phyloP scores from a whole-genome alignment of 768 basidiomycete species.

The Trametes elegans region DNA sequence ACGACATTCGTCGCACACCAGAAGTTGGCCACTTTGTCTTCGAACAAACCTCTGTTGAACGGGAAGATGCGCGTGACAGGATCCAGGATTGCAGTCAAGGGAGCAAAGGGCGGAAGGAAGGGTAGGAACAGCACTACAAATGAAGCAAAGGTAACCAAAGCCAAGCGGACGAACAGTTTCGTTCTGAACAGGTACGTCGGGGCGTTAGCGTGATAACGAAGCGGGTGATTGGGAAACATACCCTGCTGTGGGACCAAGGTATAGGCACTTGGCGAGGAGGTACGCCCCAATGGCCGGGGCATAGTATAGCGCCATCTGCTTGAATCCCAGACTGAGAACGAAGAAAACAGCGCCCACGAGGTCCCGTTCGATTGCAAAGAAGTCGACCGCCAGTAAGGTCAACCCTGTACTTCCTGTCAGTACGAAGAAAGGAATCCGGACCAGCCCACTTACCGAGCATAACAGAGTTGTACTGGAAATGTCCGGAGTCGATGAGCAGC shows the following conservation, averaged over 20 bases:
- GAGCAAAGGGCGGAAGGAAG: slow-evolving; percentile 69
- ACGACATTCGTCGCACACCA: slow-evolving; percentile 93
- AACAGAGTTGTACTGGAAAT: slow-evolving; percentile 94
- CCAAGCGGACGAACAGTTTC: slow-evolving; percentile 66
- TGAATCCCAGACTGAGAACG: slow-evolving; percentile 84
- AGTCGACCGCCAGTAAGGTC: slow-evolving; percentile 64
- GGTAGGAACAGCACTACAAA: slow-evolving; percentile 76
- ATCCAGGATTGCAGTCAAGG: slow-evolving; percentile 46
- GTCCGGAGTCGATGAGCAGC: slow-evolving; percentile 85
- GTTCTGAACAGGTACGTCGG: slow-evolving; percentile 18
- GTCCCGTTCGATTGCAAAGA: slow-evolving; percentile 69
- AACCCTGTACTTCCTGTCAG: slow-evolving; percentile 45
- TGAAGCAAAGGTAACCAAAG: slow-evolving; percentile 53
- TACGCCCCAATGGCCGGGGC: slow-evolving; percentile 91
- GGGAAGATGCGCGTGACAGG: slow-evolving; percentile 86
- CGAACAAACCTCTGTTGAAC: slow-evolving; percentile 85
- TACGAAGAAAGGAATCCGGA: background rate
- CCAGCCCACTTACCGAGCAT: slow-evolving; percentile 68
- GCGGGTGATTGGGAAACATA: slow-evolving; percentile 35
- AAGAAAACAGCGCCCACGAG: slow-evolving; percentile 76
- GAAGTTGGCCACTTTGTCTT: slow-evolving; percentile 96
- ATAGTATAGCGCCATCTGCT: slow-evolving; percentile 96
- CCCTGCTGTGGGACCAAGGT: slow-evolving; percentile 71
- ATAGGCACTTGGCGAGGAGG: slow-evolving; percentile 85
- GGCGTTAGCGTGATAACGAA: background rate